phyloP scores from a whole-genome alignment of 176 grass and related monocot genomes.

The Carex littledalei region DNA sequence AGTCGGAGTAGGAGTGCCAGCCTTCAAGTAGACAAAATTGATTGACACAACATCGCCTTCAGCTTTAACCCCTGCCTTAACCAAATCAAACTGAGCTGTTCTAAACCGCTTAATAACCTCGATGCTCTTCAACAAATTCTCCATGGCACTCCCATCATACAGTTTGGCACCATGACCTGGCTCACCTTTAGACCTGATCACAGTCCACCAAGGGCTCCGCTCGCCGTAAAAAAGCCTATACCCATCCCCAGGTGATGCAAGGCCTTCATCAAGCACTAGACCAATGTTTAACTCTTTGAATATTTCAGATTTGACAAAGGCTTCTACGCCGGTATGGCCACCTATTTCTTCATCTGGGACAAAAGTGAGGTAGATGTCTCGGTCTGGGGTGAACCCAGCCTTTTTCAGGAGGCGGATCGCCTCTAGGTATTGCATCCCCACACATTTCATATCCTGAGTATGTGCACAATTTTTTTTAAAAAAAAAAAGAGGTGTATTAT shows the following conservation, averaged over 20 bases:
- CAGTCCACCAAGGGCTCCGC: constrained; percentile 72
- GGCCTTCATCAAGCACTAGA: constrained; percentile 80
- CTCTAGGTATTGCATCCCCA: constrained; percentile 95
- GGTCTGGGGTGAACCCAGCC: constrained; percentile 51
- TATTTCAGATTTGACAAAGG: constrained; percentile 47
- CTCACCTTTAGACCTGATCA: constrained; percentile 57
- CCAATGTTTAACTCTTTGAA: constrained; percentile 68
- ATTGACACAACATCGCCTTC: constrained; percentile 87
- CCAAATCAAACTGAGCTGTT: constrained; percentile 81
- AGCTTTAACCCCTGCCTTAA: constrained; percentile 63
- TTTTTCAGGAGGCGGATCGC: constrained; percentile 57
- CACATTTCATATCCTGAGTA: constrained; percentile 89
- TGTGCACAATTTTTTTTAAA: background rate
- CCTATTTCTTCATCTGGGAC: constrained; percentile 94
- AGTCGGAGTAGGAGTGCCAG: constrained; percentile 72
- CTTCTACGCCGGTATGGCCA: constrained; percentile 43
- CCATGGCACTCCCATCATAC: constrained; percentile 90
- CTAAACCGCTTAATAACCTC: constrained; percentile 71
- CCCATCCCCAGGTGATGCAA: constrained; percentile 58
- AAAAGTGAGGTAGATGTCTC: constrained; percentile 77
- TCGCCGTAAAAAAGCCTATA: constrained; percentile 92
- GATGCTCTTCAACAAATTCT: constrained; percentile 92
- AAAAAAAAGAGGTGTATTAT: background rate
- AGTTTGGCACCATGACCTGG: constrained; percentile 90
- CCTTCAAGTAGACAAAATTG: constrained; percentile 86